Conservation (phyloP, 495 filamentous ascomycete species). For the Entonaema liquescens region DNA sequence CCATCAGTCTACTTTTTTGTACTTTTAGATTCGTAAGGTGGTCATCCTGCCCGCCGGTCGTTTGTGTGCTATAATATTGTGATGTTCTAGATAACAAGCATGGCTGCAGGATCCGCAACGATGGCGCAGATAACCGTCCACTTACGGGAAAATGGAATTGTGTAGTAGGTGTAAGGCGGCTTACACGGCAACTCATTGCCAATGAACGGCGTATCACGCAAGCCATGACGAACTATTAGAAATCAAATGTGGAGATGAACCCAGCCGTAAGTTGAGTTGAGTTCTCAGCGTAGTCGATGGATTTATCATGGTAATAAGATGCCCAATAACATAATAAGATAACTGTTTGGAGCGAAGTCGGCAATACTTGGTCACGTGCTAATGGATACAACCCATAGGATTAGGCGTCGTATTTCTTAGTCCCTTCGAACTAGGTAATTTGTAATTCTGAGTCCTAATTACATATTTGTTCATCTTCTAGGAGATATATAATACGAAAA, state of each 20-base stretch:
- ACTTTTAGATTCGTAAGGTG: conserved; percentile 32
- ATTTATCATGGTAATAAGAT: not conserved
- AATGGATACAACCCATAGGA: not conserved
- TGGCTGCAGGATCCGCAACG: not conserved
- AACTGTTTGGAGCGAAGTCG: conserved; percentile 21
- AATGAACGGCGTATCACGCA: conserved; percentile 6
- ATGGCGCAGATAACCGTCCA: not conserved
- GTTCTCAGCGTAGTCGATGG: not conserved
- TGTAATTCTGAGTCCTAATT: not conserved
- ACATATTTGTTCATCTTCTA: not conserved
- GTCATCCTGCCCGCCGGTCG: not conserved
- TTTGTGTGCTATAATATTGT: conserved; percentile 13
- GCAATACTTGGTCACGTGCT: conserved; percentile 23
- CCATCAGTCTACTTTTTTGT: conserved; percentile 39
- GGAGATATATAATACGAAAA: not conserved
- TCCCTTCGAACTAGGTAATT: not conserved
- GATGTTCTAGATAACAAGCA: not conserved
- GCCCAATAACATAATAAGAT: conserved; percentile 3
- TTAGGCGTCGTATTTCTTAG: not conserved
- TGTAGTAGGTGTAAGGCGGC: not conserved
- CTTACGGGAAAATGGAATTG: not conserved
- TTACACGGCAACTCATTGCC: not conserved
- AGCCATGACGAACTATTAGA: conserved; percentile 18
- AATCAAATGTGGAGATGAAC: not conserved
- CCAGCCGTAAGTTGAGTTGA: not conserved